Conservation (phyloP, 306 rosid species). For the Pachyrhizus erosus region DNA sequence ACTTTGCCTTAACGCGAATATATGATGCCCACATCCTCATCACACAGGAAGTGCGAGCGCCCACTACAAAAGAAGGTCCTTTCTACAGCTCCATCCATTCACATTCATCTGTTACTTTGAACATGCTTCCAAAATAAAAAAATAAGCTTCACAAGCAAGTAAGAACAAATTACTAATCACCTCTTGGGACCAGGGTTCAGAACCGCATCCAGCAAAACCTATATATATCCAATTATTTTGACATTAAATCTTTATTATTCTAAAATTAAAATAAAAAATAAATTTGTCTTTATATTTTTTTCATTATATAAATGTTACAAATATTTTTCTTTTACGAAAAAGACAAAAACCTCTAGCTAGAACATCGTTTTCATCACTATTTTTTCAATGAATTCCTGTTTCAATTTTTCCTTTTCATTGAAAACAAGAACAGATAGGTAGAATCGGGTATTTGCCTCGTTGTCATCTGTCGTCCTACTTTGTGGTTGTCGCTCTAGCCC, state of each 20-base stretch:
- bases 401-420: neutral
- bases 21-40: neutral
- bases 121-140: slow-evolving; percentile 15
- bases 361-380: neutral
- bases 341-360: neutral
- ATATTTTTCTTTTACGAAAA: neutral
- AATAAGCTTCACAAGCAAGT: neutral
- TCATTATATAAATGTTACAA: neutral
- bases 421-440: neutral
- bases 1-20: neutral
- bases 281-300: neutral
- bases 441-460: neutral
- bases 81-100: neutral
- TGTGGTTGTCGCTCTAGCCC: neutral
- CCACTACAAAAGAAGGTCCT: slow-evolving; percentile 25
- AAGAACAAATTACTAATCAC: neutral
- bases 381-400: neutral
- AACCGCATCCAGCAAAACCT: neutral
- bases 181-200: neutral
- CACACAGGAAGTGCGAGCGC: slow-evolving; percentile 3
- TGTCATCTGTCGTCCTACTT: neutral
- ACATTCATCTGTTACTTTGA: neutral
- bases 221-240: neutral
- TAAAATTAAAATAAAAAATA: too few relatives aligned
- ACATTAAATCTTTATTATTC: too few relatives aligned